phyloP scores from a whole-genome alignment of 179 eudicot genomes.

The Heliamphora ciliata region DNA sequence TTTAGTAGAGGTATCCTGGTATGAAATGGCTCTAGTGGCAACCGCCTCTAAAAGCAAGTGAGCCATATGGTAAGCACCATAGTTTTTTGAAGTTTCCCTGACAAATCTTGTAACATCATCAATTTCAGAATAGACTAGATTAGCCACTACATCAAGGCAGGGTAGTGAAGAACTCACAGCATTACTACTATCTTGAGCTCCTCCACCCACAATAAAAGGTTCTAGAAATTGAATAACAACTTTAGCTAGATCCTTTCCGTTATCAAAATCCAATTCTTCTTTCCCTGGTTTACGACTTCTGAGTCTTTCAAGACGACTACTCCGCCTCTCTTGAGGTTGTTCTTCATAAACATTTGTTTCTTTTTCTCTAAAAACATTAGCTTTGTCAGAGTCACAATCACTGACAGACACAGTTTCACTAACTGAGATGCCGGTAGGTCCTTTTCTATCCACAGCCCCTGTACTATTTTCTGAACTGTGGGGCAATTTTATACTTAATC shows the following conservation, averaged over 20 bases:
- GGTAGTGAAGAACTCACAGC: conserved; percentile 27
- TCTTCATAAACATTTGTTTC: conserved; percentile 52
- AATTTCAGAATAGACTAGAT: conserved; percentile 36
- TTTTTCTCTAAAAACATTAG: conserved; percentile 28
- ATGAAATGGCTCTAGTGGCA: conserved; percentile 40
- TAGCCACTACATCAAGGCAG: conserved; percentile 22
- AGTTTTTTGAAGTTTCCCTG: conserved; percentile 44
- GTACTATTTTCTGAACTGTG: conserved; percentile 27
- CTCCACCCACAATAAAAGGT: conserved; percentile 48
- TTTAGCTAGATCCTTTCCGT: conserved; percentile 59
- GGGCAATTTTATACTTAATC: conserved; percentile 50
- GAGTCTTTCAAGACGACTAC: conserved; percentile 77
- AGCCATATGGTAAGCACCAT: conserved; percentile 74
- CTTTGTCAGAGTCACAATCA: conserved; percentile 36
- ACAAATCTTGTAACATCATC: conserved; percentile 54
- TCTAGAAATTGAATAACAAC: conserved; percentile 58
- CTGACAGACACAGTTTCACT: conserved; percentile 29
- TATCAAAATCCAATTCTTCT: conserved; percentile 66
- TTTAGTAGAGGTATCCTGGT: conserved; percentile 49
- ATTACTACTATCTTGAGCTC: conserved; percentile 32
- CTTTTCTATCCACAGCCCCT: conserved; percentile 26
- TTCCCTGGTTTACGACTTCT: conserved; percentile 83
- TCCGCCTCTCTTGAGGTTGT: conserved; percentile 82
- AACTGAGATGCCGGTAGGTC: conserved; percentile 21
- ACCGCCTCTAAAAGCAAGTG: conserved; percentile 82